Evolutionary conservation across 768 basidiomycete species (phyloP).

Genomic region (Rhizopogon sp.): DNA sequence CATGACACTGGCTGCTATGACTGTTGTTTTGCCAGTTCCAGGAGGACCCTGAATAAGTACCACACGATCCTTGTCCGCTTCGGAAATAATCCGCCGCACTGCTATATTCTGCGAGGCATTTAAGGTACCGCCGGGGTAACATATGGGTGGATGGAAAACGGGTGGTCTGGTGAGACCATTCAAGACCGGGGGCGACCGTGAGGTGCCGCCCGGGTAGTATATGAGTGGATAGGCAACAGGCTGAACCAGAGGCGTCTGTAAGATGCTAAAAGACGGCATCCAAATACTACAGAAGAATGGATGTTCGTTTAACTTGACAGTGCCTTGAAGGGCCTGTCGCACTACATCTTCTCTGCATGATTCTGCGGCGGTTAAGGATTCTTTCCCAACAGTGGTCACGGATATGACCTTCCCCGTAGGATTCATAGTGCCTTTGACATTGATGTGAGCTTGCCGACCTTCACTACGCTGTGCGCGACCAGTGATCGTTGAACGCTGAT

Average conservation of each 20-base stretch:
- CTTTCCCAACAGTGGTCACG: conserved; percentile 50
- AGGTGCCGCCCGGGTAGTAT: no score
- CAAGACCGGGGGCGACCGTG: conserved; percentile 10
- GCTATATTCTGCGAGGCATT: conserved; percentile 25
- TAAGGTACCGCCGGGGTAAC: conserved; percentile 3
- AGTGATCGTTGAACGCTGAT: neutral
- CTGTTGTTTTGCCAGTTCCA: conserved; percentile 40
- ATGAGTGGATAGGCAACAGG: no score
- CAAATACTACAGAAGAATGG: conserved; percentile 26
- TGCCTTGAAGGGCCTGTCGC: conserved; percentile 15
- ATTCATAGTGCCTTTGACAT: conserved; percentile 15
- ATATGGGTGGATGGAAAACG: neutral
- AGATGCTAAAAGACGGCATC: conserved; percentile 13
- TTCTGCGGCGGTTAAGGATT: conserved; percentile 53
- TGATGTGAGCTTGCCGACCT: conserved; percentile 35
- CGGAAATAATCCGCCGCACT: conserved; percentile 25
- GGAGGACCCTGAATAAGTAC: conserved; percentile 33
- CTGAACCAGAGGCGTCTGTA: no score
- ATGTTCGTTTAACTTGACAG: conserved; percentile 9
- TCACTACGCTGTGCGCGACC: conserved; percentile 18
- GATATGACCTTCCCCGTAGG: conserved; percentile 11
- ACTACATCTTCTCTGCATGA: conserved; percentile 16
- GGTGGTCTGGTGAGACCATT: neutral
- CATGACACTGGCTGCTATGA: conserved; percentile 32
- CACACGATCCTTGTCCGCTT: conserved; percentile 14